These are phyloP conservation scores for Byssothecium circinans DNA, from an alignment of 2,329 filamentous ascomycete species.

Conservation along the genomic window DNA sequence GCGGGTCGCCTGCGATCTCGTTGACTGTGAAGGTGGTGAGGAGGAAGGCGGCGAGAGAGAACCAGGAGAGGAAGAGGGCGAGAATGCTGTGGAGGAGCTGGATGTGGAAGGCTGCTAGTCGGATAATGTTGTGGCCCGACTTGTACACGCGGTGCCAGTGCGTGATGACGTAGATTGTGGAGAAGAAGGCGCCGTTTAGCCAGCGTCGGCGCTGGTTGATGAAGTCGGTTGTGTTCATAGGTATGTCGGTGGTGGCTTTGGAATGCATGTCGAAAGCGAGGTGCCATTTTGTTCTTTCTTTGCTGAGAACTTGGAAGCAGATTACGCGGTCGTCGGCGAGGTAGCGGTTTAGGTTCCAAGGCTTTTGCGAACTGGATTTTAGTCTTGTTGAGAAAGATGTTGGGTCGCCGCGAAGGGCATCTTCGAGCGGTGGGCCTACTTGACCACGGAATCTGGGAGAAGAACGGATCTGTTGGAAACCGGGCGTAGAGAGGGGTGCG, in stretches of 20 bases:
- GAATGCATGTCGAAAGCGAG: conserved; percentile 94
- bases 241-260: conserved; percentile 95
- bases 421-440: conserved; percentile 90
- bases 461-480: too few species aligned
- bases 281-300: conserved; percentile 51
- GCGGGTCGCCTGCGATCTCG: conserved; percentile 2
- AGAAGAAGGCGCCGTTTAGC: conserved; percentile 96
- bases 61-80: conserved; percentile 78
- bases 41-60: not conserved
- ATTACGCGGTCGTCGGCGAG: conserved; percentile 99
- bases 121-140: conserved; percentile 88
- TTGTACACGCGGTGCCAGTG: conserved; percentile 97
- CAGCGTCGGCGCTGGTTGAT: conserved; percentile 93
- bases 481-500: too few species aligned
- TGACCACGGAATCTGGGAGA: conserved; percentile 79
- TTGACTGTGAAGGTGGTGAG: conserved; percentile 3
- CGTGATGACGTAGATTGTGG: conserved; percentile 91
- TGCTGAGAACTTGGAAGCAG: conserved; percentile 70
- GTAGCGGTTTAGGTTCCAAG: conserved; percentile 77
- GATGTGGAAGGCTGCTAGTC: conserved; percentile 95
- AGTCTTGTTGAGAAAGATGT: conserved; percentile 97
- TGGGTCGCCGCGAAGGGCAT: conserved; percentile 98
- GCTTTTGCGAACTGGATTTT: conserved; percentile 99
- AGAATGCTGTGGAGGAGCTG: conserved; percentile 90
- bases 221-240: conserved; percentile 90